Evolutionary conservation across 768 basidiomycete genomes (phyloP), one percentile per base, ranked within the genome.

Genomic region (Sutorius australiensis): DNA sequence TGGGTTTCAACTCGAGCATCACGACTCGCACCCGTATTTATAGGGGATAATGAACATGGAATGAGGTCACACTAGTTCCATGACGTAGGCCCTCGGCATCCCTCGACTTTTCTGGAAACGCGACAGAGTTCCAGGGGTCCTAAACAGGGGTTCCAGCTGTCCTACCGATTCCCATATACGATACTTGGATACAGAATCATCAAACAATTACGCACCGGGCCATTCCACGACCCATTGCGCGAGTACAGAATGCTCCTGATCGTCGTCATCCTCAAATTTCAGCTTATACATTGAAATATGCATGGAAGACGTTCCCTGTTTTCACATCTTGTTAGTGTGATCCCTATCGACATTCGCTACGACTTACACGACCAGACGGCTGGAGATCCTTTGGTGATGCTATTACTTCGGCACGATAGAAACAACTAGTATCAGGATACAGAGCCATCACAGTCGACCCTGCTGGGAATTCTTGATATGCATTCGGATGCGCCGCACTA

Each of bases 381-480:
- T 67, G 70, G 28, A 72, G 62, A 46, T 78, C 79, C 44, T 61
- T 72, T 5, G 88, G 89, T 10, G 82, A 80, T n/a, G 81, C 77
- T 42, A 90, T 76, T 6, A 93, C 89, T 62, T 90, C 87, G 7
- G 91, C 91, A 27, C 87, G 86, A 63, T 93, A 93, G 74, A 93
- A 93, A 66, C 88, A 91, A 60, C 89, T 92, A 0, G 91, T 93
- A 63, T 93, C 91, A 0, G 91, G 91, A 69, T 92, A 93, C n/a
- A 92, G 73, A 2, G 89, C 91, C 80, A 93, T 81, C 10, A 93
- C 91, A 0, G 78, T 87, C 19, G 86, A 82, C 4, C 89, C 84
- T 0, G 79, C 71, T 21, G 79, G 72, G 65, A 90, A 93, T 57
- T 84, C 84, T 41, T 82, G 87, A 64, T 90, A 89, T 4, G 81